These are phyloP conservation scores for Casuarina equisetifolia DNA, from an alignment of 306 rosid species.

Conservation along the genomic window DNA sequence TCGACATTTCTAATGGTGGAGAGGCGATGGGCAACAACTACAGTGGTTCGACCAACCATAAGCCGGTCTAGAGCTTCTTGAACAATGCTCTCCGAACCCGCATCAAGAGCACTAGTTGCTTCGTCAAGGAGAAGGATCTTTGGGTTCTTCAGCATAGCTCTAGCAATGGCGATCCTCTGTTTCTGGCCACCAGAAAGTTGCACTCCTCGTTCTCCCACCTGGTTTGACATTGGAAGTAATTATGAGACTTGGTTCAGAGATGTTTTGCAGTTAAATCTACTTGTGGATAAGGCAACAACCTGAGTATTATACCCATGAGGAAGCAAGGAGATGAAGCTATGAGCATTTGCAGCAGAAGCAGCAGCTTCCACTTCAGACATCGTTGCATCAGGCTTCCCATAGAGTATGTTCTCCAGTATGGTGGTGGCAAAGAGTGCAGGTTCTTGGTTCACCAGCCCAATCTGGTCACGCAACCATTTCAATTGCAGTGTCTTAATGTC, in stretches of 20 bases:
- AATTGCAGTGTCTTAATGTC: slow-evolving; percentile 81
- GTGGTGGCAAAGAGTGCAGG: slow-evolving; percentile 98
- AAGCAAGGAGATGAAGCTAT: slow-evolving; percentile 84
- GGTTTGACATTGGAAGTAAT: slow-evolving; percentile 12
- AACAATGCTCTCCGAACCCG: slow-evolving; percentile 93
- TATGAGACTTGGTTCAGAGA: neutral
- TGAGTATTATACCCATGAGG: slow-evolving; percentile 91
- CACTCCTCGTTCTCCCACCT: slow-evolving; percentile 97
- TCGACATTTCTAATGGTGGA: slow-evolving; percentile 92
- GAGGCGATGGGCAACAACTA: slow-evolving; percentile 89
- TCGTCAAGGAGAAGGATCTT: slow-evolving; percentile 93
- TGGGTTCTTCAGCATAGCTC: slow-evolving; percentile 96
- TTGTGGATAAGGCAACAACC: slow-evolving; percentile 36
- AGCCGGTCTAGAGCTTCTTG: slow-evolving; percentile 97
- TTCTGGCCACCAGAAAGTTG: slow-evolving; percentile 98
- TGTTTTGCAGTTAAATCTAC: neutral
- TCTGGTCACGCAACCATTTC: slow-evolving; percentile 92
- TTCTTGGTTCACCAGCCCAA: slow-evolving; percentile 96
- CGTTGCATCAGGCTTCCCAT: slow-evolving; percentile 87
- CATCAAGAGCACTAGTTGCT: slow-evolving; percentile 98
- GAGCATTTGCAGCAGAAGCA: slow-evolving; percentile 93
- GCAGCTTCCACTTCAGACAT: slow-evolving; percentile 91
- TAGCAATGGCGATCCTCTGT: slow-evolving; percentile 96
- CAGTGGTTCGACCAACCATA: slow-evolving; percentile 93
- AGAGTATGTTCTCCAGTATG: slow-evolving; percentile 88